Conservation (phyloP, 345 rosid species). For the Clarkia xantiana region DNA sequence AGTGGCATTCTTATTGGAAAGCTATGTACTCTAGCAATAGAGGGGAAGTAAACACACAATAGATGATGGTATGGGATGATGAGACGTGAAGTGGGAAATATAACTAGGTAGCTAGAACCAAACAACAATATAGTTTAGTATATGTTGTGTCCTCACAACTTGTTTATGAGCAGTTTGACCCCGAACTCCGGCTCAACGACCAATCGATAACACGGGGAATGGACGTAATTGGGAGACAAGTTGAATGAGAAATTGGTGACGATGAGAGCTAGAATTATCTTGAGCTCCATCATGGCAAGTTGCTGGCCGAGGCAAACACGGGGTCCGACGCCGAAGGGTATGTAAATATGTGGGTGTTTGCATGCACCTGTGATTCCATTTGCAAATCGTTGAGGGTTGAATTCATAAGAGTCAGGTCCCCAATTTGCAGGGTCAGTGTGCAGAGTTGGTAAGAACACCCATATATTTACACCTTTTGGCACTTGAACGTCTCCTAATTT, state of each 20-base stretch:
- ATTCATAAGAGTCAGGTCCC: conserved; percentile 60
- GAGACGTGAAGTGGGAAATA: too few relatives aligned
- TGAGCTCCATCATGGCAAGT: conserved; percentile 57
- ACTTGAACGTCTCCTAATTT: conserved; percentile 35
- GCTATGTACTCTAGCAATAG: too few relatives aligned
- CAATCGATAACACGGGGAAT: too few relatives aligned
- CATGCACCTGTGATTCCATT: conserved; percentile 68
- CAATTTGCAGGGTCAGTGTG: conserved; percentile 53
- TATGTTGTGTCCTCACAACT: too few relatives aligned
- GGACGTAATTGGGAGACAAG: conserved; percentile 48
- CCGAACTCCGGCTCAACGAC: too few relatives aligned
- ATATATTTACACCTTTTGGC: conserved; percentile 43
- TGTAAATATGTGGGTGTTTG: conserved; percentile 46
- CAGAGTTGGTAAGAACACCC: too few relatives aligned
- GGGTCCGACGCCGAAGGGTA: conserved; percentile 70
- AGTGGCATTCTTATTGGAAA: too few relatives aligned
- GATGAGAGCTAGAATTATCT: conserved; percentile 38
- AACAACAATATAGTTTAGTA: too few relatives aligned
- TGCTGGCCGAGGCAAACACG: conserved; percentile 59
- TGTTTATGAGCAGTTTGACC: too few relatives aligned
- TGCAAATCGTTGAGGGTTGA: conserved; percentile 55
- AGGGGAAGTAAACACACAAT: too few relatives aligned
- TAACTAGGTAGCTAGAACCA: too few relatives aligned
- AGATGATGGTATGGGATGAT: too few relatives aligned
- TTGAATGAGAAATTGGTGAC: conserved; percentile 51